Base-by-base conservation (phyloP, 805 yeast genomes). In the Monosporozyma servazzii region DNA sequence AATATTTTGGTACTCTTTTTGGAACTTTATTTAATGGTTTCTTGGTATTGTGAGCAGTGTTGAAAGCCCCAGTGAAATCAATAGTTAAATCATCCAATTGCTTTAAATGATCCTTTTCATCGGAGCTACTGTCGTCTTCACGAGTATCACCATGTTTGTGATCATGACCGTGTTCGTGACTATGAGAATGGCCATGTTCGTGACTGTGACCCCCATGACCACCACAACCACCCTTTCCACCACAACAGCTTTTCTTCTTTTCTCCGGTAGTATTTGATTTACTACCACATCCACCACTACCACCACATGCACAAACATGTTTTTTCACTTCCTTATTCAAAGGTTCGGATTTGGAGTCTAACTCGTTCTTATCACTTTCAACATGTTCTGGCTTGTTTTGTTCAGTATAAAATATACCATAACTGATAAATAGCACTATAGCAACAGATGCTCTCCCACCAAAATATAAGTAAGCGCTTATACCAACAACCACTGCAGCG, bases 61-160 rank as follows among this genome's bases (percentile, higher is more conserved):
- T 61, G 50, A 71, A 72, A 5, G 71, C 62, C 15, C 66, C 57
- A 0, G 76, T 73, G 56, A 73, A 73, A 55, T 73, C 76, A 50
- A 72, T 64, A 11, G 71, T 70, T 5, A 68, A 33, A 39, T 53
- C 64, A 44, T 45, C 49, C 17, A 47, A 17, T 37, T 25, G 39
- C 13, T 23, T 49, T 29, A 51, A 54, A 46, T 55, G 57, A 33
- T 57, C 40, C 36, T 45, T 21, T 15, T 33, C 41, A 9, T 45
- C 48, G 31, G 41, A 23, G n/a, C 27, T 21, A 11, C 17, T 41
- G 29, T 41, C 29, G 17, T 39, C 45, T 17, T 31, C 33, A 10
- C 18, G 42, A 39, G 42, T 17, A 39, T 39, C 18, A 21, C 27
- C 21, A n/a, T 41, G 44, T 8, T 13, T 27, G 13, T 41, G 44